Base-by-base conservation (phyloP, 139 green algal species). In the Gonium pectorale region DNA sequence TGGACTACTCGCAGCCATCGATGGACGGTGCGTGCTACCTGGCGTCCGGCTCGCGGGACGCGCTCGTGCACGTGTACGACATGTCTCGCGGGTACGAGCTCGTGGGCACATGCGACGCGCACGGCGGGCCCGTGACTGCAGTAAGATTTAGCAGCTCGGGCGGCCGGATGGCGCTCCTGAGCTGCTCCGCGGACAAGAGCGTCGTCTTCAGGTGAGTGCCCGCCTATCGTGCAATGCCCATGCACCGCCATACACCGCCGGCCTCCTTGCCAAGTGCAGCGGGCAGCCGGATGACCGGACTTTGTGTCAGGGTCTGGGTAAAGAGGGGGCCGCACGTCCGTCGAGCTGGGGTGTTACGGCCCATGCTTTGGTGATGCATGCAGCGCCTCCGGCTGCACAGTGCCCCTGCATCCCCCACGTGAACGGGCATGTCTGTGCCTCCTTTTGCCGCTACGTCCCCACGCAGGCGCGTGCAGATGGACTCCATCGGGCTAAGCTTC, bases 31-130 rank as follows among this genome's bases (percentile, higher is more conserved):
- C 35, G 33, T 85, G 68, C 40, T 86, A 91, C 70, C 81, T 92
- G 51, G 91, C 88, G 6, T 90, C 91, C 2, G 89, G 86, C 31
- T 85, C 86, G 19, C 74, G 90, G 0, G 89, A 93, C 77, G 62
- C 31, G n/a, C 69, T 92, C 44, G 84, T 94, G 9, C 91, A 94
- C 64, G 51, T 94, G 37, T 94, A 82, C 79, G 89, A 93, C 69
- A 83, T 54, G 38, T 43, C 56, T 5, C 31, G 33, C 0, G 80
- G 59, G 33, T 94, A 91, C 49, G 43, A 77, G 41, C 85, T 92
- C 64, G 69, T 92, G 21, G 87, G 88, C n/a, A 94, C 91, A 5
- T 77, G 92, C 78, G 90, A 93, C n/a, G 86, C 90, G 27, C 91
- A 94, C 73, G n/a, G 19, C 17, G 87, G 54, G n/a, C 67, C 88